Evolutionary conservation across 2,329 filamentous ascomycete genomes (phyloP), one percentile per base, ranked within the genome.

Genomic region (Aspergillus sp.): DNA sequence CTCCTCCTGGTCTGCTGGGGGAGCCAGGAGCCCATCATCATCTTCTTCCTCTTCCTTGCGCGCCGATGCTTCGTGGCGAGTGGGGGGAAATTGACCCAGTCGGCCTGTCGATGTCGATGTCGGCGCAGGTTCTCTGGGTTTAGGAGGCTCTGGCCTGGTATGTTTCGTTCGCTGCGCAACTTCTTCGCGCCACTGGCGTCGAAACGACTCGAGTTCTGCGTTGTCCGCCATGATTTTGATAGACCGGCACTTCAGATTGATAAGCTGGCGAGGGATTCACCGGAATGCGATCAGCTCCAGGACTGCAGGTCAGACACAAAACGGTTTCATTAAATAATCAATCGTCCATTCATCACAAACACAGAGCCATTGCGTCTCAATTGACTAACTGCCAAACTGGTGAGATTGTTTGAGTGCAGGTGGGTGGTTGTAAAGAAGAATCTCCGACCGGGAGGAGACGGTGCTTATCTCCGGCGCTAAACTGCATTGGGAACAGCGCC

Each of bases 151-250:
- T 52, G 37, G 53, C 44, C 41, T 45, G 27, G 17, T 49, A 12
- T 44, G 52, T 27, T 57, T 63, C 33, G 69, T 74, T 63, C 75
- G 73, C 41, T 75, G 74, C 13, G 74, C 71, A 5, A 95, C 86
- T 65, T 96, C 90, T 57, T 88, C 85, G 50, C 82, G 82, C 90
- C 90, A 96, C 75, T 89, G 79, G 61, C 82, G 80, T 55, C 91
- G 84, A 71, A 96, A 96, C 41, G 80, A 84, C 68, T 95, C 88
- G 51, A 96, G 80, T 67, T 95, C 90, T 44, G 84, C 77, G 64
- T 81, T 77, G 55, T 73, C 67, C 32, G 60, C 64, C 69, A 72
- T 73, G 39, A 50, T 63, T n/a, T 17, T 37, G 33, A 17, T 37
- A 25, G 7, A 39, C 19, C 17, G 19, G 38, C 12, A 15, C 23